Percentiles rank a stretch among this genome's conserved stretches.
Evolutionary conservation across 371 early-diverging fungal species (phyloP).

Genomic region (Capillidium heterosporum): DNA sequence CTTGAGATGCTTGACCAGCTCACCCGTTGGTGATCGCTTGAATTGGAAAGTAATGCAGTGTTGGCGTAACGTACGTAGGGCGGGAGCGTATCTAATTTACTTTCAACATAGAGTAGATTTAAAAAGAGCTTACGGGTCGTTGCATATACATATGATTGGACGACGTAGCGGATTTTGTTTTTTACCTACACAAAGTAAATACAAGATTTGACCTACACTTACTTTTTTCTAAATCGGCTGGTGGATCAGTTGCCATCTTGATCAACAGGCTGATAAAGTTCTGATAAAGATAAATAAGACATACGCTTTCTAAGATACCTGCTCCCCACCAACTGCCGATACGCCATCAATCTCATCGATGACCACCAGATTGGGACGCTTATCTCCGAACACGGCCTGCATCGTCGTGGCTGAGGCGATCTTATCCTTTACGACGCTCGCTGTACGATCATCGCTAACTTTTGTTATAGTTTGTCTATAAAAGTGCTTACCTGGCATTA

Average conservation of each 20-base stretch:
- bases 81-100: conserved; percentile 57
- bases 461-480: not conserved
- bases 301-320: conserved; percentile 9
- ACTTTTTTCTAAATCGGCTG: not conserved
- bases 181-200: conserved; percentile 11
- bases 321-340: conserved; percentile 41
- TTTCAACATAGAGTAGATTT: not conserved
- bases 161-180: conserved; percentile 34
- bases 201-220: not conserved
- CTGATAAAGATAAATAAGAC: conserved; percentile 6
- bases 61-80: conserved; percentile 60
- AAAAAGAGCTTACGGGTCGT: conserved; percentile 50
- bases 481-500: conserved; percentile 72
- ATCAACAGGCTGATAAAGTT: conserved; percentile 67
- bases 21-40: conserved; percentile 37
- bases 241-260: not conserved
- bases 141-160: conserved; percentile 97
- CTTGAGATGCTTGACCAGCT: conserved; percentile 53
- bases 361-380: conserved; percentile 67
- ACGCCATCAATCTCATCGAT: conserved; percentile 97
- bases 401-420: conserved; percentile 58
- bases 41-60: conserved; percentile 56
- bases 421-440: conserved; percentile 42
- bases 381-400: conserved; percentile 36
- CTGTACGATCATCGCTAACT: conserved; percentile 87